Percentiles rank a stretch among this genome's conserved stretches.
Evolutionary conservation across 1,284 basidiomycete genomes (phyloP).

Genomic region (Hemileia vastatrix): DNA sequence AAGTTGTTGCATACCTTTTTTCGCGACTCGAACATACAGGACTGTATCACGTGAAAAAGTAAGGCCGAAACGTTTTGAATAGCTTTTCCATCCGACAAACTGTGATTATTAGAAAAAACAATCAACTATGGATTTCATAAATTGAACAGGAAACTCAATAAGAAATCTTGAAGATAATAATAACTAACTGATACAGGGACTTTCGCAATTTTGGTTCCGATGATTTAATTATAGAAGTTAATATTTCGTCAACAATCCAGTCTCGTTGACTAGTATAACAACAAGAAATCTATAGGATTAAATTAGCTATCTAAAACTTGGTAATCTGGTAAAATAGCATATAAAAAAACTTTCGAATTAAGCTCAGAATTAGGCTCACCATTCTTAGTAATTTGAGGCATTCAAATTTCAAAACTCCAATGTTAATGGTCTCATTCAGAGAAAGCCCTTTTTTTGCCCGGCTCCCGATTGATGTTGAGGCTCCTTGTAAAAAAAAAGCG

Average conservation of each 20-base stretch:
- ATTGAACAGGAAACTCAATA: background rate
- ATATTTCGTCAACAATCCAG: constrained; percentile 43
- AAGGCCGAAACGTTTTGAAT: constrained; percentile 22
- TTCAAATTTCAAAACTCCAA: constrained; percentile 17
- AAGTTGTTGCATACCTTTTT: too few relatives aligned
- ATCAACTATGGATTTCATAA: background rate
- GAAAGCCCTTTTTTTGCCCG: constrained; percentile 8
- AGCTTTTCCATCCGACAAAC: constrained; percentile 19
- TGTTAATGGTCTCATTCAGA: background rate
- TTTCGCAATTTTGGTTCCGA: constrained; percentile 37
- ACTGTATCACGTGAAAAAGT: constrained; percentile 19
- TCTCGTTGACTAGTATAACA: constrained; percentile 35
- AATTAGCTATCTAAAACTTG: constrained; percentile 2
- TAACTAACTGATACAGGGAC: constrained; percentile 27
- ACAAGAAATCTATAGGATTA: constrained; percentile 37
- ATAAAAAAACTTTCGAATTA: background rate
- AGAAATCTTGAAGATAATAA: background rate
- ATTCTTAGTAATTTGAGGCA: constrained; percentile 20
- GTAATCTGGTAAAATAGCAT: background rate
- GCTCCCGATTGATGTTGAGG: too few relatives aligned
- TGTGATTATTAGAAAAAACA: background rate
- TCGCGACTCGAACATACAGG: background rate
- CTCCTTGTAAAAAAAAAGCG: too few relatives aligned
- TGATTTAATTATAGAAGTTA: constrained; percentile 36
- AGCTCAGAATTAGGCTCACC: background rate